Evolutionary conservation across 306 rosid genomes (phyloP), one percentile per base, ranked within the genome.

Genomic region (Dalbergia oliveri): DNA sequence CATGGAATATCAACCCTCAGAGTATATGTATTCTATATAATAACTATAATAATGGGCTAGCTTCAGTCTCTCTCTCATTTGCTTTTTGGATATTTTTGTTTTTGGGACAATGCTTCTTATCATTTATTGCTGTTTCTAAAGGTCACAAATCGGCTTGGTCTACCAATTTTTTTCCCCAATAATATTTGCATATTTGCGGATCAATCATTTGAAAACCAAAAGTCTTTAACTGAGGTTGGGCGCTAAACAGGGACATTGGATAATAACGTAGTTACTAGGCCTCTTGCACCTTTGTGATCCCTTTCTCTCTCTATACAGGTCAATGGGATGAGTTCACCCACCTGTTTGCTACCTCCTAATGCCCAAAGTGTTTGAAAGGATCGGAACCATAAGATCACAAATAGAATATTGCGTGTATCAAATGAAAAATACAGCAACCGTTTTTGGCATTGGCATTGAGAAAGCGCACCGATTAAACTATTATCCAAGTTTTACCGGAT

Each of bases 31-130:
- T 43, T 57, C 21, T 71, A 26, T 26, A 2, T 26, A 71, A 49
- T 41, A 37, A 33, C 8, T 50, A 45, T 68, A 60, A 72, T 72
- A 62, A 49, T 3, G 37, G 39, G 6, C 10, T 76, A 41, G 50
- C 47, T 41, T 43, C 64, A 10, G 19, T 69, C 59, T 84, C 19
- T 56, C 63, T 44, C 3, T 11, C 5, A 9, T 43, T 62, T 84
- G 64, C 57, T 44, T 11, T 62, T 70, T 13, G 4, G 14, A 60
- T 12, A 9, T 5, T 16, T 4, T 9, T 3, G 10, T 16, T 41
- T 16, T 54, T 23, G 72, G 54, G 18, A 16, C 44, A 19, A 66
- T 66, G 41, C 37, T 53, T 54, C 72, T 63, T 50, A 41, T n/a
- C 11, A 74, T 41, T 35, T 21, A 21, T 37, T 3, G 16, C 45